These are phyloP conservation scores for Abrus precatorius DNA, from an alignment of 306 rosid species.

Conservation along the genomic window DNA sequence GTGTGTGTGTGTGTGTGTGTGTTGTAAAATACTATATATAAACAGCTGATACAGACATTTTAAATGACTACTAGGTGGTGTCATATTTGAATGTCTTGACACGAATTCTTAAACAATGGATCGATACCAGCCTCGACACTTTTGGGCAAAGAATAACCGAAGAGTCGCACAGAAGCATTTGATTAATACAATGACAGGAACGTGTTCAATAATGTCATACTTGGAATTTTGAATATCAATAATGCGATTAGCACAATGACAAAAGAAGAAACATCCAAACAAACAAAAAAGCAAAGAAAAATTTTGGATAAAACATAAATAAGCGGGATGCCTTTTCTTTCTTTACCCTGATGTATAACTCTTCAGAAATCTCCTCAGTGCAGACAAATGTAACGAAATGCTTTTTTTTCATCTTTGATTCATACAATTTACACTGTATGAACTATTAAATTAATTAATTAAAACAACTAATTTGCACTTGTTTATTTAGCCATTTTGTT, in stretches of 20 bases:
- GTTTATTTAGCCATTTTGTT: not conserved
- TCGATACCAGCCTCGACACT: conserved; percentile 19
- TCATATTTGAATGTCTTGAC: conserved; percentile 17
- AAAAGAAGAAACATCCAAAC: not conserved
- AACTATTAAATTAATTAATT: not conserved
- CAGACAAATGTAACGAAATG: not conserved
- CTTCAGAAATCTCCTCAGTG: not conserved
- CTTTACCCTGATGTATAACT: not conserved
- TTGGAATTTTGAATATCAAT: not conserved
- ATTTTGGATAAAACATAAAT: not conserved
- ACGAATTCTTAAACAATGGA: conserved; percentile 12
- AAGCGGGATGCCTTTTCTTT: not conserved
- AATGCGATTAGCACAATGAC: not conserved
- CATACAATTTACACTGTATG: not conserved
- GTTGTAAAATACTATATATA: not conserved
- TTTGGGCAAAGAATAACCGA: conserved; percentile 27
- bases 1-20: not conserved
- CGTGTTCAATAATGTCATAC: conserved; percentile 1
- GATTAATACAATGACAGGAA: not conserved
- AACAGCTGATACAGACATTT: not conserved
- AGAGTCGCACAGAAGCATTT: conserved; percentile 37
- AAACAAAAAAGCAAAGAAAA: not conserved
- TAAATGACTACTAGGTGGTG: not conserved
- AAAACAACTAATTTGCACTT: not conserved
- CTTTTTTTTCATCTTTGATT: too few relatives aligned